Conservation (phyloP, 441 rosid genomes). For the Manihot esculenta region DNA sequence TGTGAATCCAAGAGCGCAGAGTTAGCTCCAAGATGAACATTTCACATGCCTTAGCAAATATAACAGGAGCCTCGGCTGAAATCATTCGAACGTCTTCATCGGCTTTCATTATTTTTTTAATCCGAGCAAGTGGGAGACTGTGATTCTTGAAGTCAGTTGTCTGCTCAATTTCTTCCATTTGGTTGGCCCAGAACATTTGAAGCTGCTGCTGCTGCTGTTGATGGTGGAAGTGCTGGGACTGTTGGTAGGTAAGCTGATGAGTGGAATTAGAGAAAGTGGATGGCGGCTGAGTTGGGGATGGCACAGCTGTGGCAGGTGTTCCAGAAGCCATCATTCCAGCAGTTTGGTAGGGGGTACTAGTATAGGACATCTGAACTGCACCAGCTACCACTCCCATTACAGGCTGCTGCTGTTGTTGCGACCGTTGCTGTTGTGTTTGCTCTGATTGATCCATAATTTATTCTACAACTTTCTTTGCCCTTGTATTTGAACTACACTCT, state of each 20-base stretch:
- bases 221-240: slow-evolving; percentile 75
- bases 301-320: slow-evolving; percentile 37
- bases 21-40: slow-evolving; percentile 88
- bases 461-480: background rate
- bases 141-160: slow-evolving; percentile 80
- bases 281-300: slow-evolving; percentile 44
- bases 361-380: slow-evolving; percentile 41
- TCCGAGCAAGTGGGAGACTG: slow-evolving; percentile 83
- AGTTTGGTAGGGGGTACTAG: slow-evolving; percentile 47
- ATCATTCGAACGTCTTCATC: slow-evolving; percentile 95
- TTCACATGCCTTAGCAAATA: slow-evolving; percentile 91
- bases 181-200: slow-evolving; percentile 78
- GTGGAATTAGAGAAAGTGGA: slow-evolving; percentile 42
- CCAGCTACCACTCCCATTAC: slow-evolving; percentile 47
- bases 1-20: slow-evolving; percentile 86
- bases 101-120: slow-evolving; percentile 94
- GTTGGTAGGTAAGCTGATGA: slow-evolving; percentile 65
- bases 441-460: slow-evolving; percentile 55
- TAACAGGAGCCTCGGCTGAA: slow-evolving; percentile 86
- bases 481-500: slow-evolving; percentile 10
- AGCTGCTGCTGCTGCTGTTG: slow-evolving; percentile 84
- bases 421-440: slow-evolving; percentile 46
- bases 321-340: slow-evolving; percentile 45
- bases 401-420: slow-evolving; percentile 41
- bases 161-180: slow-evolving; percentile 82